A percentile compares a stretch with the other conserved stretches of the same genome.
These are phyloP conservation scores for Hermanozyma aechmeae DNA, from an alignment of 805 yeast species.

Conservation along the genomic window DNA sequence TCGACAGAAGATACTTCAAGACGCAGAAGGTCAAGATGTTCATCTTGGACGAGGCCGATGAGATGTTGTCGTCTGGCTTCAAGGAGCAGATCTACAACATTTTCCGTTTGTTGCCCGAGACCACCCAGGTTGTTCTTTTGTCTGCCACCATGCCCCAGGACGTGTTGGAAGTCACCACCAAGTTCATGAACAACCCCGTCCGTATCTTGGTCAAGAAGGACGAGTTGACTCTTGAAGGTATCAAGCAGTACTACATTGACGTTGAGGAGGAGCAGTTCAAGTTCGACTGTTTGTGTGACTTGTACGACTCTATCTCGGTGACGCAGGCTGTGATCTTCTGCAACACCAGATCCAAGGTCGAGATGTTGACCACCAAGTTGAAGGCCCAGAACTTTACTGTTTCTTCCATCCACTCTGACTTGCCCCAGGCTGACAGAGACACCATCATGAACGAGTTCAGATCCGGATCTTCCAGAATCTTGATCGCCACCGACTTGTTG, in stretches of 20 bases:
- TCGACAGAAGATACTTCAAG: conserved; percentile 76
- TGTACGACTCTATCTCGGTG: conserved; percentile 90
- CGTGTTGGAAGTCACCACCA: conserved; percentile 82
- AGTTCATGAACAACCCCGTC: conserved; percentile 92
- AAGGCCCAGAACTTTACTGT: conserved; percentile 80
- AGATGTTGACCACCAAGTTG: conserved; percentile 71
- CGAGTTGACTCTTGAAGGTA: conserved; percentile 91
- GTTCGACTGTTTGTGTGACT: conserved; percentile 87
- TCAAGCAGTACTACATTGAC: conserved; percentile 83
- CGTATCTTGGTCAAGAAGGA: conserved; percentile 92
- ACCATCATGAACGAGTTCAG: conserved; percentile 93
- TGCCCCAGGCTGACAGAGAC: conserved; percentile 91
- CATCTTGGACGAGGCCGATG: conserved; percentile 97
- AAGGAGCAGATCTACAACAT: conserved; percentile 93
- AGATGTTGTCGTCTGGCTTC: conserved; percentile 87
- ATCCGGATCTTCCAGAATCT: conserved; percentile 85
- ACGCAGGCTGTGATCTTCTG: conserved; percentile 98
- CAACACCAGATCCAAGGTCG: conserved; percentile 91
- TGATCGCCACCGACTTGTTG: conserved; percentile 90
- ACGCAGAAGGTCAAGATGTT: conserved; percentile 86
- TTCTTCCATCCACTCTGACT: conserved; percentile 91
- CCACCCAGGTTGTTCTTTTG: conserved; percentile 89
- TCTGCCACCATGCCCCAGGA: conserved; percentile 93
- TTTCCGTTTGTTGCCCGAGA: conserved; percentile 77
- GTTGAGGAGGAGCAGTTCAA: conserved; percentile 92